These are phyloP conservation scores for Chamaecyparis obtusa DNA, from an alignment of 75 land plant genomes.

Conservation along the genomic window DNA sequence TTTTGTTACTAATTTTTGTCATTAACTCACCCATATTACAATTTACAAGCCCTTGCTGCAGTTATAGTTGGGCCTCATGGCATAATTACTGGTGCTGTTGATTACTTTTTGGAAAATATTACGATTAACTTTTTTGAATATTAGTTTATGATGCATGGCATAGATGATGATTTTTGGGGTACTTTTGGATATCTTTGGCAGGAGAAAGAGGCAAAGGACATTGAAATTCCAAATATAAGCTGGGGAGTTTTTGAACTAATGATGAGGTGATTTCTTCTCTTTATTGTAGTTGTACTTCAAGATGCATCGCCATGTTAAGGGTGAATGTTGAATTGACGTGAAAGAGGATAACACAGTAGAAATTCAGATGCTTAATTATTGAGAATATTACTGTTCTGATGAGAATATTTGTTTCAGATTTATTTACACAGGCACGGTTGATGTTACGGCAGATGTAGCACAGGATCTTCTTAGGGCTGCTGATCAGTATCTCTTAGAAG, in stretches of 20 bases:
- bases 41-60: no score
- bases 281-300: background rate
- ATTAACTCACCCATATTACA: no score
- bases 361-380: background rate
- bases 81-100: background rate
- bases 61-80: background rate
- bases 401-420: slow-evolving; percentile 42
- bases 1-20: no score
- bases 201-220: slow-evolving; percentile 94
- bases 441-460: slow-evolving; percentile 63
- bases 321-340: no score
- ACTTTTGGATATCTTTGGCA: slow-evolving; percentile 20
- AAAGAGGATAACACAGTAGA: background rate
- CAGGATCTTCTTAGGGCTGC: slow-evolving; percentile 94
- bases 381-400: background rate
- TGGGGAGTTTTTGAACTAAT: slow-evolving; percentile 98
- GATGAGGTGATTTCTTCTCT: slow-evolving; percentile 74
- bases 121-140: background rate
- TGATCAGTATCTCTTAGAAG: slow-evolving; percentile 95
- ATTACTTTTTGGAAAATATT: background rate
- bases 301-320: background rate
- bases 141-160: background rate
- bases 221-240: slow-evolving; percentile 96
- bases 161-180: background rate
- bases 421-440: slow-evolving; percentile 89